Conservation (phyloP, 2,329 filamentous ascomycete species). For the Microsporum audouinii region DNA sequence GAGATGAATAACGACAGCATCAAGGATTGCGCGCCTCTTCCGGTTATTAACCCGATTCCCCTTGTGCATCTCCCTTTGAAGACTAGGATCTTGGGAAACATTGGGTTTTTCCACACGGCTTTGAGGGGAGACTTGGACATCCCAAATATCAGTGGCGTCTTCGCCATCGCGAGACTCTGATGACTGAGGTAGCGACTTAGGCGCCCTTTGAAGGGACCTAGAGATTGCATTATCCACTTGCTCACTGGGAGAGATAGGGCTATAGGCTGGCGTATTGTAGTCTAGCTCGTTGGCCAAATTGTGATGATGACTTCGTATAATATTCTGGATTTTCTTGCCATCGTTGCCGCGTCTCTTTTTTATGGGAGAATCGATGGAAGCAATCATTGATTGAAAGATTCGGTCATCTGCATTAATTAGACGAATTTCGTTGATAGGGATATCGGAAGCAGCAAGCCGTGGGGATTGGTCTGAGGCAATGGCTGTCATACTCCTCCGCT, state of each 20-base stretch:
- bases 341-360: slow-evolving; percentile 30
- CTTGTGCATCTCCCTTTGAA: not conserved
- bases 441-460: slow-evolving; percentile 16
- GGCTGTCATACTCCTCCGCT: slow-evolving; percentile 29
- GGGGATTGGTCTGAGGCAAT: slow-evolving; percentile 35
- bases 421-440: slow-evolving; percentile 22
- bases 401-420: slow-evolving; percentile 32
- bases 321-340: slow-evolving; percentile 18
- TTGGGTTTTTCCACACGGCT: slow-evolving; percentile 7
- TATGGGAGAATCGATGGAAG: slow-evolving; percentile 24
- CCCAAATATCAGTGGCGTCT: slow-evolving; percentile 24
- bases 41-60: not conserved
- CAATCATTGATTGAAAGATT: slow-evolving; percentile 28
- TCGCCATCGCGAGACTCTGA: not conserved
- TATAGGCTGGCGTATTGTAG: slow-evolving; percentile 59
- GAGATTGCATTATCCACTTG: not conserved
- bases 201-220: not conserved
- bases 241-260: slow-evolving; percentile 54
- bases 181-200: not conserved
- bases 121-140: slow-evolving; percentile 27
- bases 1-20: slow-evolving; percentile 9
- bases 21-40: not conserved
- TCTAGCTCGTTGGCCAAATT: slow-evolving; percentile 64
- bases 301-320: slow-evolving; percentile 42
- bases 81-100: not conserved